Evolutionary conservation across 345 rosid genomes (phyloP).

Genomic region (Acer yangbiense): DNA sequence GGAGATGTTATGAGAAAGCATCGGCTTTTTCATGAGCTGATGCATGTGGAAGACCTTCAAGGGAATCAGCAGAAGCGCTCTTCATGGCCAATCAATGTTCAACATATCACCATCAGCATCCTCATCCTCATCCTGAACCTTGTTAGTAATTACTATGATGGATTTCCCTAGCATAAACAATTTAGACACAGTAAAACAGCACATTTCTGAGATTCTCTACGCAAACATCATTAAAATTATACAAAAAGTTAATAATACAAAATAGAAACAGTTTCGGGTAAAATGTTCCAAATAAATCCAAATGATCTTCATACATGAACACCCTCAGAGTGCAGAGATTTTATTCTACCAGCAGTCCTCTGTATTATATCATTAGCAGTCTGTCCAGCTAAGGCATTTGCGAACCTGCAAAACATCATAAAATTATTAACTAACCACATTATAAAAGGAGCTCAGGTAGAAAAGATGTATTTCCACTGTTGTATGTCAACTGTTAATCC

Average conservation of each 20-base stretch:
- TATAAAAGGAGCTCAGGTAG: background rate
- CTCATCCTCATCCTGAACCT: conserved; percentile 49
- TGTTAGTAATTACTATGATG: conserved; percentile 64
- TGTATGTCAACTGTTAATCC: background rate
- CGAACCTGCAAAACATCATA: conserved; percentile 59
- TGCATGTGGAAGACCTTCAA: conserved; percentile 44
- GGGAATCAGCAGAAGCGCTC: conserved; percentile 50
- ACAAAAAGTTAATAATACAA: background rate
- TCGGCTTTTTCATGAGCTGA: conserved; percentile 67
- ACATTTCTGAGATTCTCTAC: conserved; percentile 96
- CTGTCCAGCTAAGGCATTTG: conserved; percentile 68
- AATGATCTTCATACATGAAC: conserved; percentile 70
- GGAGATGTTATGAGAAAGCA: conserved; percentile 60
- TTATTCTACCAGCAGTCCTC: conserved; percentile 82
- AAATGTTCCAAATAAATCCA: conserved; percentile 13
- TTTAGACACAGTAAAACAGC: conserved; percentile 81
- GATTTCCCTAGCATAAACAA: conserved; percentile 80
- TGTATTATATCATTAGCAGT: conserved; percentile 70
- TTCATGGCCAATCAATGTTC: conserved; percentile 78
- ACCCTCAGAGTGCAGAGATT: conserved; percentile 93
- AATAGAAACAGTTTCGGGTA: background rate
- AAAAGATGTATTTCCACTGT: background rate
- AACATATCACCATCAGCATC: conserved; percentile 48
- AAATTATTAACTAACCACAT: conserved; percentile 1
- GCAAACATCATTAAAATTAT: conserved; percentile 22